Evolutionary conservation across 2,329 filamentous ascomycete species (phyloP), one percentile per base, ranked within the genome.

Genomic region (Colletotrichum noveboracense): DNA sequence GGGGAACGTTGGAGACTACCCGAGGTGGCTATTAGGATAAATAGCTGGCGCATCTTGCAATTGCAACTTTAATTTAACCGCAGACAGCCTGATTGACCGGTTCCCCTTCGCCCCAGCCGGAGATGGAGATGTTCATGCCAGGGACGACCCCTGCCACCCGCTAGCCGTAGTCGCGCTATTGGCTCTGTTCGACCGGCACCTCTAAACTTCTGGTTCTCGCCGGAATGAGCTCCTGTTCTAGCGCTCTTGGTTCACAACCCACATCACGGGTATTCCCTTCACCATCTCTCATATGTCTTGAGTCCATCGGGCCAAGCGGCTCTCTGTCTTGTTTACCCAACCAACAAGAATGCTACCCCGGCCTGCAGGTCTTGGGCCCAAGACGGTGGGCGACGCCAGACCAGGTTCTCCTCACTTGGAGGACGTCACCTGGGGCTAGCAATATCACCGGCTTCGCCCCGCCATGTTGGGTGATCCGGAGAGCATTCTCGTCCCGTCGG

Each of bases 1-100:
- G 71, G 71, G 74, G 64, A 28, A 3, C 13, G 60, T 38, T 67
- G 66, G 48, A 26, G 48, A 52, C 30, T 70, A 70, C 34, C 74
- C 74, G 71, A 74, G 61, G 38, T 75, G 74, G 71, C 74, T 76
- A 74, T 75, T 75, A 70, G 74, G 74, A 66, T 76, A 75, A 76
- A 75, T 76, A 38, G 58, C 56, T 71, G 58, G 58, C 16, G 36
- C 38, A 64, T 30, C 24, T 66, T 8, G 5, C 60, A 16, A 62
- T 28, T 75, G 52, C 61, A 66, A 76, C 66, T 66, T 8, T 75
- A 67, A 62, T 74, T 76, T 75, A 76, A 66, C 74, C 71, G 74
- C 74, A 75, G 74, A 74, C 71, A 75, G 66, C 66, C 70, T 76
- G 74, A 76, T 76, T 76, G 71, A 76, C 21, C 16, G 30, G 43